Conservation (phyloP, 176 grass and related monocot genomes). For the Hordeum marinum region DNA sequence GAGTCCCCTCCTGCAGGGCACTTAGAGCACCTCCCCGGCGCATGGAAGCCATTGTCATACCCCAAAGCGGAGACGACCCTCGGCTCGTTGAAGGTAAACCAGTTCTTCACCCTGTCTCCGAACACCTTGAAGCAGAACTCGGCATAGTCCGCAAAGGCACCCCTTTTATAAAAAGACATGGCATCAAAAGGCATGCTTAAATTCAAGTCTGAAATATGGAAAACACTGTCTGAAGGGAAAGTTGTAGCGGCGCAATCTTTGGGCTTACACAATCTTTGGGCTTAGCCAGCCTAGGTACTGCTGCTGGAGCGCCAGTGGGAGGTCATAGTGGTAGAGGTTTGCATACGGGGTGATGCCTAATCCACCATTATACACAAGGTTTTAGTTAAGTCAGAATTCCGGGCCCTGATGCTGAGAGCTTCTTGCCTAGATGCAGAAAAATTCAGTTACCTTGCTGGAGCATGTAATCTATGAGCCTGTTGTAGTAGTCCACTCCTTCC, state of each 20-base stretch:
- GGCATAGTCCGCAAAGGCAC: slow-evolving; percentile 63
- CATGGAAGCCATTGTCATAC: slow-evolving; percentile 69
- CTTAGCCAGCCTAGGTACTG: slow-evolving; percentile 77
- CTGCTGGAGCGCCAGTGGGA: slow-evolving; percentile 73
- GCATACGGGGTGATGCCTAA: slow-evolving; percentile 73
- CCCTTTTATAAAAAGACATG: slow-evolving; percentile 18
- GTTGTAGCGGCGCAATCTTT: too few relatives aligned
- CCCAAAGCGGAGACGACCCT: slow-evolving; percentile 75
- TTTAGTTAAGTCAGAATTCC: not conserved
- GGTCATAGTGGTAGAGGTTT: slow-evolving; percentile 97
- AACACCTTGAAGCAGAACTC: slow-evolving; percentile 83
- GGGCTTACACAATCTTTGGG: slow-evolving; percentile 76
- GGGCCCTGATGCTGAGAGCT: not conserved
- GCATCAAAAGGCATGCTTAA: not conserved
- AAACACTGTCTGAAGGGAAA: not conserved
- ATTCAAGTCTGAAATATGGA: not conserved
- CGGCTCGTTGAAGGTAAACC: slow-evolving; percentile 95
- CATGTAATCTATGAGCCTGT: slow-evolving; percentile 79
- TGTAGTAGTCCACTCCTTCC: slow-evolving; percentile 88
- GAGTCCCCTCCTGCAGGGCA: slow-evolving; percentile 70
- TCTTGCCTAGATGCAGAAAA: not conserved
- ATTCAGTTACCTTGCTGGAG: slow-evolving; percentile 52
- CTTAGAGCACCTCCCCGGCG: slow-evolving; percentile 67
- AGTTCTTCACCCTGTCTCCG: slow-evolving; percentile 83
- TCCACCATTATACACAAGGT: not conserved